Conservation (phyloP, 2,329 filamentous ascomycete genomes). For the Orbilia brochopaga region DNA sequence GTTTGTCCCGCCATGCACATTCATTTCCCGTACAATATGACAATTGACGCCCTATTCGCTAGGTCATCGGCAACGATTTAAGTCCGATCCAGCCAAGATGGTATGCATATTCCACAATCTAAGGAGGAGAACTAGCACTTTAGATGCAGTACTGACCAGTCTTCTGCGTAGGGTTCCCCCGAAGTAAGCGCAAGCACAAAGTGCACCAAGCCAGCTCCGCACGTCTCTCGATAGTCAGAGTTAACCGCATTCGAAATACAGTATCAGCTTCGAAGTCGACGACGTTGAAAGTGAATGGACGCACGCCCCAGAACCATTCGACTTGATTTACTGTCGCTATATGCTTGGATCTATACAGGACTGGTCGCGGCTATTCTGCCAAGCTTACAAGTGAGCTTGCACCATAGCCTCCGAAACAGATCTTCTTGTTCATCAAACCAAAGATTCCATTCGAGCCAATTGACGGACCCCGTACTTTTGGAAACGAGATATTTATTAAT, state of each 20-base stretch:
- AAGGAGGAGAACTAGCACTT: background rate
- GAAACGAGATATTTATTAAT: background rate
- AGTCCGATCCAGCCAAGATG: slow-evolving; percentile 54
- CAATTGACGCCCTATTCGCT: background rate
- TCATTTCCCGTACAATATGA: background rate
- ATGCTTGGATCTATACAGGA: slow-evolving; percentile 67
- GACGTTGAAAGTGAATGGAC: slow-evolving; percentile 53
- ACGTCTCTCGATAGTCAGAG: background rate
- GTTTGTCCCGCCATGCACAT: background rate
- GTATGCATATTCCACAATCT: slow-evolving; percentile 8
- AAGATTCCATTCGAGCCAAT: too few relatives aligned
- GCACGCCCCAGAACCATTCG: slow-evolving; percentile 55
- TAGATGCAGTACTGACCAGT: background rate
- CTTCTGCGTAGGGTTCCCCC: slow-evolving; percentile 14
- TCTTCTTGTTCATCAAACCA: background rate
- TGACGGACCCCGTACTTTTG: too few relatives aligned
- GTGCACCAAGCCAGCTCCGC: background rate
- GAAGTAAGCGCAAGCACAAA: slow-evolving; percentile 13
- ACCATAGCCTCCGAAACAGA: background rate
- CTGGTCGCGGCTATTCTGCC: slow-evolving; percentile 65
- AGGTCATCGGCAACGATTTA: slow-evolving; percentile 55
- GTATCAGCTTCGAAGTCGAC: slow-evolving; percentile 53
- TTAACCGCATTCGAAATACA: slow-evolving; percentile 16
- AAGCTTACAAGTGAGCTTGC: slow-evolving; percentile 55
- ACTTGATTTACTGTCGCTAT: slow-evolving; percentile 57